Percentiles rank a stretch among this genome's conserved stretches.
phyloP scores from a whole-genome alignment of 495 filamentous ascomycete species.

The Penicillium robsamsonii region DNA sequence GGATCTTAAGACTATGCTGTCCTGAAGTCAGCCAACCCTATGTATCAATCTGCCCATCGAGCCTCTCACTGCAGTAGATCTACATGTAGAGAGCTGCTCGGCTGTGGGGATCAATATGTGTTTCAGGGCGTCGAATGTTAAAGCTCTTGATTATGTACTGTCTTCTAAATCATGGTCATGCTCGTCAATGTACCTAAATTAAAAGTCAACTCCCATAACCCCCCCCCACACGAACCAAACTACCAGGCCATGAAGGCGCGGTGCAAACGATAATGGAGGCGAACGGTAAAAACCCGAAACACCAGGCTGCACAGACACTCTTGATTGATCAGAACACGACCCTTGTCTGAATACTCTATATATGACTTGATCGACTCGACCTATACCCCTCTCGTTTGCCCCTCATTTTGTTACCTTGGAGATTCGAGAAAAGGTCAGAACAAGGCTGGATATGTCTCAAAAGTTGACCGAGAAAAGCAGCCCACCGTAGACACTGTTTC shows the following conservation, averaged over 20 bases:
- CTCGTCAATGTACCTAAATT: neutral
- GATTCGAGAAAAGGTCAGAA: neutral
- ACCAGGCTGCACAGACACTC: neutral
- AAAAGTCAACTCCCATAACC: neutral
- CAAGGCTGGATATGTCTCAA: neutral
- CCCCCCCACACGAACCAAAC: neutral
- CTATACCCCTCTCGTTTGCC: constrained; percentile 3
- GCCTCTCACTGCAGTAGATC: neutral
- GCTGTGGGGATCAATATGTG: neutral
- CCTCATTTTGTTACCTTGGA: constrained; percentile 6
- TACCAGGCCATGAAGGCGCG: neutral
- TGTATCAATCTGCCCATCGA: neutral
- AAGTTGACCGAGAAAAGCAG: constrained; percentile 1
- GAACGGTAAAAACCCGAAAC: neutral
- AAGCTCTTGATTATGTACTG: neutral
- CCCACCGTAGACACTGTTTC: constrained; percentile 3
- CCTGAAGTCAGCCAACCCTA: neutral
- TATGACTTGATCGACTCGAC: constrained; percentile 6
- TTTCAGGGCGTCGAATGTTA: neutral
- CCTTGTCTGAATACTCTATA: neutral
- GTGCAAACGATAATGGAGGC: neutral
- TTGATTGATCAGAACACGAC: constrained; percentile 1
- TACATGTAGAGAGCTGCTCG: neutral
- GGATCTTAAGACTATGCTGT: neutral
- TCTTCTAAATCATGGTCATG: neutral